Evolutionary conservation across 176 grass and related monocot genomes (phyloP).

Genomic region (Carex parvula): DNA sequence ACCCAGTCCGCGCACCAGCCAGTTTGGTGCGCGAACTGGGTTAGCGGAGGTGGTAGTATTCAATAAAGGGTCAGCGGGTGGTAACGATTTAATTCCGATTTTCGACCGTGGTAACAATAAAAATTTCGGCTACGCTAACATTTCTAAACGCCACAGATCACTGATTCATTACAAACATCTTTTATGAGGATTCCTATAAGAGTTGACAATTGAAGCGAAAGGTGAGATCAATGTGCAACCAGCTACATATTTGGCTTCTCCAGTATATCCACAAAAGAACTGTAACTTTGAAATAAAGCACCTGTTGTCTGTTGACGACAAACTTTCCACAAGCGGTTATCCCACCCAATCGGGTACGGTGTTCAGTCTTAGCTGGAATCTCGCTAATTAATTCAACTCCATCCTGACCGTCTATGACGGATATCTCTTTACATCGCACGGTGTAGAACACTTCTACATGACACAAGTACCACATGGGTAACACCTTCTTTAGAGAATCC

Average conservation of each 20-base stretch:
- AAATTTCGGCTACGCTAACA: no score
- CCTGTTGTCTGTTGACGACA: conserved; percentile 31
- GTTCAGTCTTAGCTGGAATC: conserved; percentile 18
- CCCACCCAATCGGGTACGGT: conserved; percentile 20
- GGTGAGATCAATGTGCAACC: not conserved
- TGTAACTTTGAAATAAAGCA: not conserved
- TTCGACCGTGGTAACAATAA: no score
- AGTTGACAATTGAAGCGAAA: not conserved
- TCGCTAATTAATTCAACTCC: conserved; percentile 11
- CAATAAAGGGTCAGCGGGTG: no score
- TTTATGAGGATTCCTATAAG: not conserved
- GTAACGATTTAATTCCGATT: no score
- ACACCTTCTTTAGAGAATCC: not conserved
- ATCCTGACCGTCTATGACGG: conserved; percentile 14
- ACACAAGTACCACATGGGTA: not conserved
- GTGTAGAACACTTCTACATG: not conserved
- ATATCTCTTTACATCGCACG: conserved; percentile 27
- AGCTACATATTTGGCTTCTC: not conserved
- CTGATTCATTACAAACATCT: not conserved
- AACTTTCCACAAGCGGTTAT: conserved; percentile 21
- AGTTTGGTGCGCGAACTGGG: no score
- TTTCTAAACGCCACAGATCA: not conserved
- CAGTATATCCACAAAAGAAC: not conserved
- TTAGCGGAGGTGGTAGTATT: no score
- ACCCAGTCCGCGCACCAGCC: no score